Percentiles rank a stretch among this genome's conserved stretches.
Conservation (phyloP, 176 grass and related monocot genomes). For the Oryza meridionalis region DNA sequence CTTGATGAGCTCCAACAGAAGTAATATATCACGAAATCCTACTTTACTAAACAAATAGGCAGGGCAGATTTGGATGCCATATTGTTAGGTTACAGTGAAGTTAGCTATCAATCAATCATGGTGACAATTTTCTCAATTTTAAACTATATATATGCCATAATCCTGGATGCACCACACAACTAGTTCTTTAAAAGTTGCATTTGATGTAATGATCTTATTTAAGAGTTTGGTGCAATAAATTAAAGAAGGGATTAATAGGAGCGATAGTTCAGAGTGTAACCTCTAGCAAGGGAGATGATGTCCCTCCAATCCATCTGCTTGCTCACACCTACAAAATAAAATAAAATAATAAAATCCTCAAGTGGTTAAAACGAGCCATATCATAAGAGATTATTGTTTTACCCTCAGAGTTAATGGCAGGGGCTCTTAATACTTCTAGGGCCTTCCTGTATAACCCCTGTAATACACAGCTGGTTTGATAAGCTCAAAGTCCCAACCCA, state of each 20-base stretch:
- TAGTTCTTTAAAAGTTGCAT: constrained; percentile 4
- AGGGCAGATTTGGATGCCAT: no score
- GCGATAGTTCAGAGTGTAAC: constrained; percentile 46
- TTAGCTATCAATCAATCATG: background rate
- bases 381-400: constrained; percentile 37
- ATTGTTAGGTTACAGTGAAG: background rate
- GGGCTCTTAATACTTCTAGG: constrained; percentile 90
- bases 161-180: background rate
- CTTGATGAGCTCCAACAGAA: background rate
- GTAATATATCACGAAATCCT: background rate
- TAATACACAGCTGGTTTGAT: constrained; percentile 30
- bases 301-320: constrained; percentile 56
- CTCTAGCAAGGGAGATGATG: constrained; percentile 86
- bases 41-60: background rate
- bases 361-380: constrained; percentile 8
- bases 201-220: background rate
- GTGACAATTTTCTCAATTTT: background rate
- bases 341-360: background rate
- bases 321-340: constrained; percentile 49
- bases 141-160: background rate
- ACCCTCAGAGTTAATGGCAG: constrained; percentile 73
- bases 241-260: background rate
- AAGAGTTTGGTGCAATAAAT: background rate
- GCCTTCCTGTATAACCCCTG: constrained; percentile 94
- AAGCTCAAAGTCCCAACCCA: background rate